These are phyloP conservation scores for Melastoma candidum DNA, from an alignment of 441 rosid species.

Conservation along the genomic window DNA sequence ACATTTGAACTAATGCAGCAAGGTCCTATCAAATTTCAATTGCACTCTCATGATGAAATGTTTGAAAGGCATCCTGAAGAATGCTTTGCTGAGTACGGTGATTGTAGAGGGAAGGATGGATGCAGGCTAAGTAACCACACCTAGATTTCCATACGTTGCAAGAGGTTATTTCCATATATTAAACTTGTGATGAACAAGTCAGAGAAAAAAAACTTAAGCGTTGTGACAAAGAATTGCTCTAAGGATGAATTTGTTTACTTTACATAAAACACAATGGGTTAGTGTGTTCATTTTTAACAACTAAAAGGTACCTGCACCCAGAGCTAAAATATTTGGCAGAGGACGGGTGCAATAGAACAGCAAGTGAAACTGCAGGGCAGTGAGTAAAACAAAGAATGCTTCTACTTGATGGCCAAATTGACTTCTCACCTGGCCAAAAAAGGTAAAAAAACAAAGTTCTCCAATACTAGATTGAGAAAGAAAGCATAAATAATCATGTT, in stretches of 20 bases:
- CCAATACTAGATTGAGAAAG: neutral
- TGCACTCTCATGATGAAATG: too few species aligned
- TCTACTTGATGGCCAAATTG: conserved; percentile 89
- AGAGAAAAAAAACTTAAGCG: neutral
- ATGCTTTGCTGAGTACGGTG: too few species aligned
- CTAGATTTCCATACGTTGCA: neutral
- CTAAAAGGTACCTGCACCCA: conserved; percentile 56
- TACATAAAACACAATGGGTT: too few species aligned
- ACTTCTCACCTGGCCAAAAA: conserved; percentile 48
- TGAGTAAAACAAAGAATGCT: conserved; percentile 76
- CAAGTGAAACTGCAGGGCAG: conserved; percentile 81
- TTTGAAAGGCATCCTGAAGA: too few species aligned
- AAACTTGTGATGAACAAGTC: neutral
- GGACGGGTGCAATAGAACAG: conserved; percentile 89
- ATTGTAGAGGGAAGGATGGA: too few species aligned
- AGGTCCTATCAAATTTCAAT: too few species aligned
- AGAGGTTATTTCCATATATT: neutral
- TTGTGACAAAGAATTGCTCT: too few species aligned
- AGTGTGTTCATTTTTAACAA: neutral
- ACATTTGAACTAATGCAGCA: too few species aligned
- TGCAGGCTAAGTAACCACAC: too few species aligned
- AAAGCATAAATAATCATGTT: too few species aligned
- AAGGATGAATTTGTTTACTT: too few species aligned
- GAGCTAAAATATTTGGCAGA: conserved; percentile 81
- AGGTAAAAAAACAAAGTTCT: conserved; percentile 3